Base-by-base conservation (phyloP, 495 filamentous ascomycete species). In the Penicillium goetzii region DNA sequence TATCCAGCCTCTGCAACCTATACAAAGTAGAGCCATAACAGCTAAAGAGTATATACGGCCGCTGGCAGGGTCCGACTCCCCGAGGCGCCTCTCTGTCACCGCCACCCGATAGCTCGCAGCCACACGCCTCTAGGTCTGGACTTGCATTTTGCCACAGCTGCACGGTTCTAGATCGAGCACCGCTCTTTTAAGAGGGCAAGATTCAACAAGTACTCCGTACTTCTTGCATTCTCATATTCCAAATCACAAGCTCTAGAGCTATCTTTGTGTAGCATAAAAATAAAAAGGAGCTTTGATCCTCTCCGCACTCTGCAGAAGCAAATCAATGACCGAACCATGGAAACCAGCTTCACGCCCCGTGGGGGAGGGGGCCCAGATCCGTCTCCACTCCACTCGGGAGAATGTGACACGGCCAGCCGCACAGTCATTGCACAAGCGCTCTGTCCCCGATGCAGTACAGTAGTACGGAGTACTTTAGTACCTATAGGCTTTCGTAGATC, bases 341-440 rank as follows among this genome's bases (percentile, higher is more conserved):
- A 52, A 62, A 33, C 25, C 34, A 41, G 33, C 25, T 55, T 30
- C 43, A 15, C 11, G 8, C 65, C 64, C 64, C 64, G 57, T 62
- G 64, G 64, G 58, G 53, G 21, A 11, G n/a, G 43, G 53, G 33
- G 61, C 55, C 41, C 56, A 55, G 61, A 55, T 64, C 30, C 30
- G 28, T 32, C 30, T 19, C 47, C 33, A 47, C 43, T 36, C 50
- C 36, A 17, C 59, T 34, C 34, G 9, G 10, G 40, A 32, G 63
- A 66, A 58, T 62, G 64, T 61, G 58, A 65, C 58, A 61, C 56
- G 49, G 54, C 54, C 47, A 55, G 53, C 47, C 53, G 52, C 51
- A 61, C 53, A 54, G 52, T 38, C 57, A 56, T 33, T 30, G n/a
- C 60, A 57, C 59, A 51, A 33, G 14, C 33, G 58, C 47, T 56